Conservation (phyloP, 345 rosid species). For the Durio zibethinus region DNA sequence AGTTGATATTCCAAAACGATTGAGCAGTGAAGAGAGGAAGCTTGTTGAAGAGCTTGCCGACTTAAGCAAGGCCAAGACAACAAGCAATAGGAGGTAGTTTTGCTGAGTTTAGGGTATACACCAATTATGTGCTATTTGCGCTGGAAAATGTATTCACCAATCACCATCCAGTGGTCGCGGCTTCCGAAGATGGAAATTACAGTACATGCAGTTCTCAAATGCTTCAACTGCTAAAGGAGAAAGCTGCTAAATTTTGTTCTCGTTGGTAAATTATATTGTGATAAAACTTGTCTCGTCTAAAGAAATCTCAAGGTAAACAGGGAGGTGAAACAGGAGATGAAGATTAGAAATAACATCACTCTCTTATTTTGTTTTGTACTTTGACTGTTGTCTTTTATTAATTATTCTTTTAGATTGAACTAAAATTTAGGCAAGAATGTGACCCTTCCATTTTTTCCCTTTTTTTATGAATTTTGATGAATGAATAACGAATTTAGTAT, state of each 20-base stretch:
- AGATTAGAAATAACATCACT: not conserved
- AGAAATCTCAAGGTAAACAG: not conserved
- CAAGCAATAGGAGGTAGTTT: slow-evolving; percentile 64
- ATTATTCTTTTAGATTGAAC: slow-evolving; percentile 14
- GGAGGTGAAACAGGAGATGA: not conserved
- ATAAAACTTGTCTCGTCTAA: slow-evolving; percentile 7
- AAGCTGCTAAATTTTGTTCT: slow-evolving; percentile 8
- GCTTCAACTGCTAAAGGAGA: not conserved
- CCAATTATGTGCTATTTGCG: not conserved
- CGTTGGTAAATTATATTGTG: slow-evolving; percentile 14
- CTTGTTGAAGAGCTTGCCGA: slow-evolving; percentile 91
- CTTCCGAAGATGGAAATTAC: not conserved
- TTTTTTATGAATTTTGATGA: not conserved
- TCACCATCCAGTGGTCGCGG: not conserved
- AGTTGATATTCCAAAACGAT: slow-evolving; percentile 89
- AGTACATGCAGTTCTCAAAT: not conserved
- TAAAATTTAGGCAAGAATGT: not conserved
- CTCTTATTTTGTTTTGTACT: not conserved
- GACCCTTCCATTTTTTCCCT: not conserved
- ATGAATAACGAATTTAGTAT: not conserved
- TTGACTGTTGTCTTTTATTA: not conserved
- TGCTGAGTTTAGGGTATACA: not conserved
- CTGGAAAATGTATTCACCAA: not conserved
- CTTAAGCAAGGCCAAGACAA: slow-evolving; percentile 82
- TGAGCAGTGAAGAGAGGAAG: slow-evolving; percentile 82